Evolutionary conservation across 129 eudicot species (phyloP), one percentile per base, ranked within the genome.

Genomic region (Helianthus tuberosus): DNA sequence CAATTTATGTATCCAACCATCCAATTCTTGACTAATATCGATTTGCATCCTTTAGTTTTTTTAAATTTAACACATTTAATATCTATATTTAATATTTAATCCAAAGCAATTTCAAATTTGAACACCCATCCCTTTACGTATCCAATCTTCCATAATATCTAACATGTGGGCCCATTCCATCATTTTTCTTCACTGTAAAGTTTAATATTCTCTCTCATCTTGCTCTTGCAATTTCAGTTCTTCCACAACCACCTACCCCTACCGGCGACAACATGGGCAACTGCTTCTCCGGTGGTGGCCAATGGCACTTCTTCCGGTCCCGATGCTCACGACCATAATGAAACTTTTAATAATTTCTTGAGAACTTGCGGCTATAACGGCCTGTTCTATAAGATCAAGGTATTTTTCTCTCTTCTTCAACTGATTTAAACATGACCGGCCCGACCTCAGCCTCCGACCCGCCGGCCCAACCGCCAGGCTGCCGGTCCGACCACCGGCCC

Each of bases 321-420:
- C 48, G 68, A 65, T 47, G 14, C 58, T 57, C 74, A 60, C 52
- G 91, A 82, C 8, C 43, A 66, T 1, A 89, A 93, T 86, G 98
- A 93, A 14, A 96, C 98, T 69, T 91, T 89, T 50, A 89, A 87
- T 13, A 64, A 71, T 38, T 93, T 87, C 47, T 82, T 93, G 63
- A 84, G 72, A 73, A 80, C 90, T 71, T 90, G 86, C 51, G 95
- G 95, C 71, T 82, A 68, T 81, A 60, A 71, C 46, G 90, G 88
- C 71, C 92, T 84, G 49, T 89, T 60, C 80, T 87, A 86, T 80
- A 92, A 84, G 92, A 93, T 93, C 98, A 95, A 93, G 98, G 98
- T 91, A 53, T 32, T 27, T 48, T 67, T 59, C 62, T 55, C 62
- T 43, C 10, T 43, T 43, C 17, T 6, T 49, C 32, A 66, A 15